Conservation (phyloP, 2,329 filamentous ascomycete species). For the Cladobotryum mycophilum region DNA sequence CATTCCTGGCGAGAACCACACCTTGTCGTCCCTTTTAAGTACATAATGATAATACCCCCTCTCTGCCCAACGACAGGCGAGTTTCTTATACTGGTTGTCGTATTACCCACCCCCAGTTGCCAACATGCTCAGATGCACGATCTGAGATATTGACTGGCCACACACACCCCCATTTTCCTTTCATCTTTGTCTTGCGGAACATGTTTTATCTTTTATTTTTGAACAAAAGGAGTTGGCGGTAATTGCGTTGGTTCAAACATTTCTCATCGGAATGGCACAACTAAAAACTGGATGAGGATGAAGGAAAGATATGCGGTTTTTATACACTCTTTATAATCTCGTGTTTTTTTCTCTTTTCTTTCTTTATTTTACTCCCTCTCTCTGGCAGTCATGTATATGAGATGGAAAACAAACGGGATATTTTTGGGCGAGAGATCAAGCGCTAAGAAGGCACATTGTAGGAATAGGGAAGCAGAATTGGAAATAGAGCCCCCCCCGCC, state of each 20-base stretch:
- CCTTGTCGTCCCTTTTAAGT: constrained; percentile 17
- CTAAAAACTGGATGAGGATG: background rate
- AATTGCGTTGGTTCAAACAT: background rate
- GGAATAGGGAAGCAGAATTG: background rate
- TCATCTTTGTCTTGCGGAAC: background rate
- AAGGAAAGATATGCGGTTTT: background rate
- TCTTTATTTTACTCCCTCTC: no score
- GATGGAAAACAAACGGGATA: background rate
- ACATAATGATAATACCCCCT: constrained; percentile 30
- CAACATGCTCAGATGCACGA: no score
- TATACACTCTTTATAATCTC: background rate
- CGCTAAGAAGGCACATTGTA: background rate
- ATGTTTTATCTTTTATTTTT: constrained; percentile 1
- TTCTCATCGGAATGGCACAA: background rate
- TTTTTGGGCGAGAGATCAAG: background rate
- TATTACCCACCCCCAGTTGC: no score
- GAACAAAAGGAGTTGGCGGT: background rate
- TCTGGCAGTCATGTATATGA: background rate
- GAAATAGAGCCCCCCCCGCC: background rate
- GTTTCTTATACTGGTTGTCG: background rate
- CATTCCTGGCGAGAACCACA: background rate
- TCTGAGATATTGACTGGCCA: background rate
- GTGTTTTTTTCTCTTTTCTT: background rate
- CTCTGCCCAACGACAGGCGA: constrained; percentile 5
- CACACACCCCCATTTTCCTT: background rate